Percentiles rank a stretch among this genome's conserved stretches.
Conservation (phyloP, 2,329 filamentous ascomycete genomes). For the Sporothrix variecibatus region DNA sequence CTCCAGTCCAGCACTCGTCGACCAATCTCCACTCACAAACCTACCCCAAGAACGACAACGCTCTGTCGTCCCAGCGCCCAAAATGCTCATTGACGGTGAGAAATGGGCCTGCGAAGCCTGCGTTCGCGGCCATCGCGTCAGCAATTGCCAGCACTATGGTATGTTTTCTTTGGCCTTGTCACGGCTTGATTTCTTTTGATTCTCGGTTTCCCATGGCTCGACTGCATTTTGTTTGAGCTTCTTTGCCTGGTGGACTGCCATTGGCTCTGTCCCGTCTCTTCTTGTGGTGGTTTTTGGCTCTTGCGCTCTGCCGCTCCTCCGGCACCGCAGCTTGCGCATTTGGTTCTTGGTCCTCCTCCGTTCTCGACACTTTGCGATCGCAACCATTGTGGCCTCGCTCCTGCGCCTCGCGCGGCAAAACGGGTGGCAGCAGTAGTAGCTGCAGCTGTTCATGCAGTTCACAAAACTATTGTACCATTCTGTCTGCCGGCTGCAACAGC, state of each 20-base stretch:
- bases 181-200: background rate
- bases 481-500: background rate
- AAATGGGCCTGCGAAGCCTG: constrained; percentile 98
- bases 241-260: constrained; percentile 10
- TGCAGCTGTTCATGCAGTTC: background rate
- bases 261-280: background rate
- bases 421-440: background rate
- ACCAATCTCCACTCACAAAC: constrained; percentile 26
- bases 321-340: background rate
- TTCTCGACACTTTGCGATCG: background rate
- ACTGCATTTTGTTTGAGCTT: constrained; percentile 18
- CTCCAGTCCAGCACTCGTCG: background rate
- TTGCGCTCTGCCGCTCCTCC: background rate
- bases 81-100: constrained; percentile 88
- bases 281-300: background rate
- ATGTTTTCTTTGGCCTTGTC: constrained; percentile 48
- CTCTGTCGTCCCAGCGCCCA: constrained; percentile 30
- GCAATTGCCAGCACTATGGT: constrained; percentile 96
- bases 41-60: constrained; percentile 9
- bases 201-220: background rate
- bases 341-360: background rate
- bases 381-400: constrained; percentile 12
- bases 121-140: constrained; percentile 96
- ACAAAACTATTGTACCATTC: background rate
- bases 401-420: constrained; percentile 14